Percentiles rank a stretch among this genome's conserved stretches.
Evolutionary conservation across 2,329 filamentous ascomycete species (phyloP).

Genomic region (Aspergillus japonicus): DNA sequence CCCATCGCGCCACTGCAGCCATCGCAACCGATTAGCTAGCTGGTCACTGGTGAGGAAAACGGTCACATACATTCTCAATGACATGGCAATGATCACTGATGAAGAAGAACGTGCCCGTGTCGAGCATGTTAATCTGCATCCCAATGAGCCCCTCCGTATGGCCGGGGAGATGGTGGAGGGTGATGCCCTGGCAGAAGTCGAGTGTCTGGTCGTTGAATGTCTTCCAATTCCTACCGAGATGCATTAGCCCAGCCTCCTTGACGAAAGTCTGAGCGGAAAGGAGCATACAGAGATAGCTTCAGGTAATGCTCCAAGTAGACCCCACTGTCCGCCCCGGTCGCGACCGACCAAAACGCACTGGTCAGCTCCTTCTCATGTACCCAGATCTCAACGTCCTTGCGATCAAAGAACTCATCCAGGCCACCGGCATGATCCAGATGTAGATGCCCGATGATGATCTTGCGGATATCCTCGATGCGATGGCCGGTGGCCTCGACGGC

Average conservation of each 20-base stretch:
- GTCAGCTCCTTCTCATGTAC: conserved; percentile 15
- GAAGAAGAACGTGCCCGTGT: conserved; percentile 14
- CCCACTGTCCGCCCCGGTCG: conserved; percentile 12
- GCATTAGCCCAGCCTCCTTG: background rate
- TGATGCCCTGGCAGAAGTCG: conserved; percentile 17
- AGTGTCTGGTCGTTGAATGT: conserved; percentile 12
- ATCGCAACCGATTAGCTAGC: background rate
- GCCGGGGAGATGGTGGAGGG: conserved; percentile 11
- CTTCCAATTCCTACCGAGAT: conserved; percentile 15
- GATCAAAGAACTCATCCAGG: conserved; percentile 9
- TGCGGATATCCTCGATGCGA: conserved; percentile 11
- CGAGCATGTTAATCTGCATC: conserved; percentile 16
- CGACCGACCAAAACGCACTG: conserved; percentile 14
- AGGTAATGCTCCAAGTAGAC: conserved; percentile 15
- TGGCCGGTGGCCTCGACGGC: conserved; percentile 14
- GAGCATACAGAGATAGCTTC: conserved; percentile 9
- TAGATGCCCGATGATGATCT: conserved; percentile 15
- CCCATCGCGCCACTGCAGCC: conserved; percentile 11
- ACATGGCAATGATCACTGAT: conserved; percentile 17
- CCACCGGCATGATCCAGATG: conserved; percentile 15
- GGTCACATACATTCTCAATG: conserved; percentile 10
- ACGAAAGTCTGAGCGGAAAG: no score
- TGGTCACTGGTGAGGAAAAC: background rate
- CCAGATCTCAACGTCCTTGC: conserved; percentile 13
- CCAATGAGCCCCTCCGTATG: conserved; percentile 12